Evolutionary conservation across 345 rosid species (phyloP).

Genomic region (Lepidium aucheri): DNA sequence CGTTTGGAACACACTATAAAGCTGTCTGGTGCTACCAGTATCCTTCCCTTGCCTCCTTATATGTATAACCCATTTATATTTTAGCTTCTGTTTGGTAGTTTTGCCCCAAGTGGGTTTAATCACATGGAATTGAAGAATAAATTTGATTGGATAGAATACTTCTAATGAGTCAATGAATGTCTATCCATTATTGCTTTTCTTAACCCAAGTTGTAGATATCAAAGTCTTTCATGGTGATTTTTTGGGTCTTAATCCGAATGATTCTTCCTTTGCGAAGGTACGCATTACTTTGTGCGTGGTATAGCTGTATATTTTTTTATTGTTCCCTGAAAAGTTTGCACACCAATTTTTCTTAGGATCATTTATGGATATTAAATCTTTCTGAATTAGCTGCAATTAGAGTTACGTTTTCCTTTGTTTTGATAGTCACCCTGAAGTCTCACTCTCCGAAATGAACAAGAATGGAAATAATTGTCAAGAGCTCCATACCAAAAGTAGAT

Average conservation of each 20-base stretch:
- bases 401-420: background rate
- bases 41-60: constrained; percentile 37
- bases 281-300: background rate
- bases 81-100: background rate
- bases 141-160: background rate
- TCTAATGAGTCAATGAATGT: background rate
- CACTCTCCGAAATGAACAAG: background rate
- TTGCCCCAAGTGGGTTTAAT: background rate
- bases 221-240: constrained; percentile 48
- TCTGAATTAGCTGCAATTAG: background rate
- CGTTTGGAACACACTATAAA: constrained; percentile 62
- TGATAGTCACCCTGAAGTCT: background rate
- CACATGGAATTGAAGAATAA: background rate
- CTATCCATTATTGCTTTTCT: constrained; percentile 16
- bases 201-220: constrained; percentile 41
- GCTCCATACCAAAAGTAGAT: background rate
- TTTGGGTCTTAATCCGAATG: constrained; percentile 54
- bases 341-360: background rate
- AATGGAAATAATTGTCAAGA: too few relatives aligned
- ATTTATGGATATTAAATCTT: background rate
- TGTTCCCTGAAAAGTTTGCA: background rate
- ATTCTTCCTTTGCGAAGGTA: constrained; percentile 57
- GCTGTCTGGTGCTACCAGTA: constrained; percentile 84
- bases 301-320: background rate
- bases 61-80: background rate